phyloP scores from a whole-genome alignment of 257 asterid genomes.

The Mitragyna speciosa region DNA sequence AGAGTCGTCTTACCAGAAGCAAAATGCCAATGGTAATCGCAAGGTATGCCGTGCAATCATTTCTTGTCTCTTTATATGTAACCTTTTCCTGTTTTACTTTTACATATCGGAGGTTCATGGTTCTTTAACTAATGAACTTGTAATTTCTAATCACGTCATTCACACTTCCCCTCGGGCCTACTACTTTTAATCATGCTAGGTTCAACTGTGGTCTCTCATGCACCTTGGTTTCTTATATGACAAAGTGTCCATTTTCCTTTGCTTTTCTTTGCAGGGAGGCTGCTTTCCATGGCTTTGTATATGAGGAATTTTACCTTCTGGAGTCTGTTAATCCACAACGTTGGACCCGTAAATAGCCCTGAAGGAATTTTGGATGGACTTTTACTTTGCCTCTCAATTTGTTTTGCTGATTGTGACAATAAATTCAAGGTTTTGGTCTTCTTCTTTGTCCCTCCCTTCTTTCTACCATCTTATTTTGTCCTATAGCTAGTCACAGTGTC shows the following conservation, averaged over 20 bases:
- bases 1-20: no score
- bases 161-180: not conserved
- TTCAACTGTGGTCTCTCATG: not conserved
- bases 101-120: not conserved
- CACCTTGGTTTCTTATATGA: not conserved
- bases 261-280: constrained; percentile 21
- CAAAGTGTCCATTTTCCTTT: not conserved
- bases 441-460: not conserved
- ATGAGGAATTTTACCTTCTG: constrained; percentile 9
- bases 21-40: constrained; percentile 15
- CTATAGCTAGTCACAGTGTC: not conserved
- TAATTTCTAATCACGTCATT: not conserved
- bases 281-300: constrained; percentile 31
- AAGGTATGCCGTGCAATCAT: constrained; percentile 36
- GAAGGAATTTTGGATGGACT: constrained; percentile 8
- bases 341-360: constrained; percentile 20
- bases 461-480: not conserved
- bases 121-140: not conserved
- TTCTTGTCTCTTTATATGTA: not conserved
- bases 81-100: not conserved
- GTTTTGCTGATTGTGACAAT: constrained; percentile 12
- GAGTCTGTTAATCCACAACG: not conserved
- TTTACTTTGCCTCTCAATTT: not conserved
- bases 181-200: not conserved
- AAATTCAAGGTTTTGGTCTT: not conserved